Evolutionary conservation across 148 eudicot species (phyloP).

Genomic region (Fagopyrum esculentum): DNA sequence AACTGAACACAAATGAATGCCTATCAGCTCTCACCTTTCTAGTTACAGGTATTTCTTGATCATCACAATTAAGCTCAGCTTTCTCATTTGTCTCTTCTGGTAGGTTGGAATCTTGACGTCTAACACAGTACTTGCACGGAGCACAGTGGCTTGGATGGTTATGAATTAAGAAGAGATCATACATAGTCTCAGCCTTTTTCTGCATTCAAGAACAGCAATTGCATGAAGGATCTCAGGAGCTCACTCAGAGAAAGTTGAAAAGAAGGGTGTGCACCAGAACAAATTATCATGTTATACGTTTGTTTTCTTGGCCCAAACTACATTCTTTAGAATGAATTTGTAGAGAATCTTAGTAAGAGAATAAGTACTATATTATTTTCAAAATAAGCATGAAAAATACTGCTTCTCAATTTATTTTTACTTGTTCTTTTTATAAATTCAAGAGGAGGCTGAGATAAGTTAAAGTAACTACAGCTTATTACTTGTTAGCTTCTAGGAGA

Average conservation of each 20-base stretch:
- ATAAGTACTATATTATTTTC: not conserved
- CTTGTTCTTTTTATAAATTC: not conserved
- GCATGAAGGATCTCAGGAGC: not conserved
- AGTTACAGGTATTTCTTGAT: constrained; percentile 30
- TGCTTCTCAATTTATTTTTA: not conserved
- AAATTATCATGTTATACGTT: not conserved
- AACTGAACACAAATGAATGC: not conserved
- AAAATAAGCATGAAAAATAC: not conserved
- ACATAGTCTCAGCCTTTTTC: constrained; percentile 55
- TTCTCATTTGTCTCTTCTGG: constrained; percentile 26
- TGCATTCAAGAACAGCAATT: constrained; percentile 21
- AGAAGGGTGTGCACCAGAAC: constrained; percentile 3
- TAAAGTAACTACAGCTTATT: not conserved
- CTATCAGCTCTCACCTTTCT: constrained; percentile 38
- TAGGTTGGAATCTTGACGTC: constrained; percentile 25
- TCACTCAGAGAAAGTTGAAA: not conserved
- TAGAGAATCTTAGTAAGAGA: not conserved
- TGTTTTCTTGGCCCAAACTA: not conserved
- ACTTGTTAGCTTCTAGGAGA: not conserved
- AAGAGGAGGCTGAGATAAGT: not conserved
- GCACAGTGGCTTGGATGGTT: constrained; percentile 26
- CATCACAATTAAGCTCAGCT: constrained; percentile 23
- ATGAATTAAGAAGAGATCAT: constrained; percentile 26
- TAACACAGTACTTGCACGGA: constrained; percentile 36
- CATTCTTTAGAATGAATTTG: not conserved